Evolutionary conservation across 2,329 filamentous ascomycete species (phyloP), one percentile per base, ranked within the genome.

Genomic region (Xylaria sp.): DNA sequence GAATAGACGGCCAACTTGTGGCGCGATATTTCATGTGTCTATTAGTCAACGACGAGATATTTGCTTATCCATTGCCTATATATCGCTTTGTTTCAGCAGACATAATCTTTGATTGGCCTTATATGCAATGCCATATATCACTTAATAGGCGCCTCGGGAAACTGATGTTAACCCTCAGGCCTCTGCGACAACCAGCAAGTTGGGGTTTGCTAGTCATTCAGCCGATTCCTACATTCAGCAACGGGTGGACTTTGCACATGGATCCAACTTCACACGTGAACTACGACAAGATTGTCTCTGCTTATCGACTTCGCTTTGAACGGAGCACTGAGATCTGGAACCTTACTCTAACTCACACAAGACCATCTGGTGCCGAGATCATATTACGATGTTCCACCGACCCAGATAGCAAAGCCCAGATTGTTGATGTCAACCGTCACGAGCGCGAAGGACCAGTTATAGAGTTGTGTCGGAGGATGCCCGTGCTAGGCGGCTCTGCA

Each of bases 11-110:
- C 27, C 39, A 13, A 27, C 15, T 67, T 33, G 11, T 67, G 0
- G 65, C 65, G 13, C 60, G 65, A 31, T 67, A 64, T 45, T 67
- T 64, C 29, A 10, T 51, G 5, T 64, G 61, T 36, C 36, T 11
- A 5, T 5, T 13, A 4, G 13, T 22, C 5, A 45, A 56, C n/a
- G 25, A 64, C 3, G 61, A 55, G 17, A 2, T 67, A 3, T 42
- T 25, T 9, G 56, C 56, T 0, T 57, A 51, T 11, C 61, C 65
- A 29, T 45, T n/a, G 17, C 36, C 7, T 6, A 5, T 57, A 5
- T 61, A 54, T 38, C 55, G 61, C 50, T 60, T 50, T 5, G 44
- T 64, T 29, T 25, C 49, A 2, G 10, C 20, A 49, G 22, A 25
- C 13, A 44, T 59, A 27, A 56, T 38, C 0, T 9, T 2, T 17